Conservation (phyloP, 2,329 filamentous ascomycete genomes). For the Setomelanomma holmii region DNA sequence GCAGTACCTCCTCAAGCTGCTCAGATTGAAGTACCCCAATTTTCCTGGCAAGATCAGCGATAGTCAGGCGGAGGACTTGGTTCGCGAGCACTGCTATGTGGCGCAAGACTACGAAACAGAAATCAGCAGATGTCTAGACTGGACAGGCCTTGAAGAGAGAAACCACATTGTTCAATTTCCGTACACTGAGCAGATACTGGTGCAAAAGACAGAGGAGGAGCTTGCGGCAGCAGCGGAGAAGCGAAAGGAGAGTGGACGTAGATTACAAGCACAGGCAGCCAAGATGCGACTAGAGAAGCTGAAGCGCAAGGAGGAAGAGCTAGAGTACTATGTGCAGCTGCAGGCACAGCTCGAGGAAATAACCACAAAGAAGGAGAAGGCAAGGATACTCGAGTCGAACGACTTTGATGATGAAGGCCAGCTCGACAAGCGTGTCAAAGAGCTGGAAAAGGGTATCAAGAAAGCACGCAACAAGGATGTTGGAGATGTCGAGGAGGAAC, state of each 20-base stretch:
- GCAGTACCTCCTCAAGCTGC: conserved; percentile 89
- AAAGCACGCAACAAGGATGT: conserved; percentile 93
- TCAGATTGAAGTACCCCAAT: conserved; percentile 88
- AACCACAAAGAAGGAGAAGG: conserved; percentile 87
- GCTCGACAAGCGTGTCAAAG: conserved; percentile 82
- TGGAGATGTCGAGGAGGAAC: conserved; percentile 79
- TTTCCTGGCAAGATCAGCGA: conserved; percentile 87
- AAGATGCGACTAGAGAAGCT: conserved; percentile 97
- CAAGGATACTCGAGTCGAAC: conserved; percentile 80
- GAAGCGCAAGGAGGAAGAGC: conserved; percentile 92
- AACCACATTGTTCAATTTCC: conserved; percentile 92
- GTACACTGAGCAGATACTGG: conserved; percentile 85
- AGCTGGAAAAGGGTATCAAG: conserved; percentile 88
- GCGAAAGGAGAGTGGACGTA: conserved; percentile 89
- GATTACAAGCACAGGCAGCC: conserved; percentile 92
- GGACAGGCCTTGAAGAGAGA: conserved; percentile 88
- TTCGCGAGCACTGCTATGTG: conserved; percentile 88
- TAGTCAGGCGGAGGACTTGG: conserved; percentile 85
- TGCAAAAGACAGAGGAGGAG: conserved; percentile 95
- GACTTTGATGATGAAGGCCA: conserved; percentile 91
- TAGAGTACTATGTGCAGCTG: conserved; percentile 90
- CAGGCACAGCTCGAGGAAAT: conserved; percentile 71
- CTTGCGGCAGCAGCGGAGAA: conserved; percentile 88
- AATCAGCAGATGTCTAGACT: conserved; percentile 79
- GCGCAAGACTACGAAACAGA: conserved; percentile 84